Base-by-base conservation (phyloP, 2,329 filamentous ascomycete species). In the Neoarthrinium moseri region DNA sequence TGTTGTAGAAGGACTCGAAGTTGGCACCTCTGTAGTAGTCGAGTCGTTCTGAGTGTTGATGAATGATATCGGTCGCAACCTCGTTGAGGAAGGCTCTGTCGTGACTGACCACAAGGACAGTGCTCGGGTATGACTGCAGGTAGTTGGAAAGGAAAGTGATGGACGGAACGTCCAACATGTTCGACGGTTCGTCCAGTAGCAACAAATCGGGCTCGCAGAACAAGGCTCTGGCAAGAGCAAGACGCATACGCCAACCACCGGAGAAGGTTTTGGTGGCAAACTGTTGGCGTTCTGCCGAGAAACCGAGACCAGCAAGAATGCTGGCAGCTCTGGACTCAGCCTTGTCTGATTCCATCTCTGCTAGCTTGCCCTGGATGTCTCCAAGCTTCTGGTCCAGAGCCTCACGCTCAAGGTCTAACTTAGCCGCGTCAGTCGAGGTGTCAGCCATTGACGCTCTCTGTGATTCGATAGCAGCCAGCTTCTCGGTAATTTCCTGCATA, bases 141-240 rank as follows among this genome's bases (percentile, higher is more conserved):
- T 99, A 99, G 62, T 91, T 92, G 38, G 92, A 88, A 65, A 99
- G 80, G 81, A 97, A 99, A 46, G 94, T 95, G 63, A 99, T 97
- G 20, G 94, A 97, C n/a, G 94, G 94, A 47, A 99, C 94, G 71
- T 97, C 94, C 89, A 99, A 91, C 92, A 97, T 97, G 84, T 97
- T 97, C 46, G 92, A 97, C 72, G 94, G 94, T 83, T 99, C 94
- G 75, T 99, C 94, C 57, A 99, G 90, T 66, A 99, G 80, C 49
- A 99, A 73, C 43, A 99, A 76, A 70, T 99, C 94, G 34, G 94
- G 94, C 67, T 99, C 94, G 73, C 94, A 99, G 76, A 99, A 99
- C 27, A 99, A 81, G 12, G 94, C 94, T 78, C 94, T 80, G 11
- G 94, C 94, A 51, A 99, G 79, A 12, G 94, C 94, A 61, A 99